These are phyloP conservation scores for Bolboschoenus planiculmis DNA, from an alignment of 176 grass and related monocot genomes.

Conservation along the genomic window DNA sequence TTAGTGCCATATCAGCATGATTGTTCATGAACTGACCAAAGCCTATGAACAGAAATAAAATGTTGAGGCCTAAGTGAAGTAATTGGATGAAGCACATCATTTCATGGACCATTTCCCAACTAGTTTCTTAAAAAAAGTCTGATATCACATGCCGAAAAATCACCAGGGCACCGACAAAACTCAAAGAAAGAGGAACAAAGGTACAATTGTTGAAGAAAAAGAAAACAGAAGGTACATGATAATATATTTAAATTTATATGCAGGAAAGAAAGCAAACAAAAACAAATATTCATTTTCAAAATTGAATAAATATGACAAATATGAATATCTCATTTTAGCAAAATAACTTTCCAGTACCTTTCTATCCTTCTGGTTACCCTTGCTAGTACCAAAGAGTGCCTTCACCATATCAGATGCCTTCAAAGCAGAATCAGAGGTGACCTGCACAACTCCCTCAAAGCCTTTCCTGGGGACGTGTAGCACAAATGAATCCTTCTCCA, in stretches of 20 bases:
- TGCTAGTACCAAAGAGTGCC: constrained; percentile 61
- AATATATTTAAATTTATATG: neutral
- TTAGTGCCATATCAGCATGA: neutral
- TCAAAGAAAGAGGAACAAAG: neutral
- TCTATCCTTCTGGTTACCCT: constrained; percentile 60
- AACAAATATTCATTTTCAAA: neutral
- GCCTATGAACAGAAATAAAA: neutral
- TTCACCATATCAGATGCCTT: constrained; percentile 82
- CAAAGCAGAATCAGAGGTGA: constrained; percentile 67
- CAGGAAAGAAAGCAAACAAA: neutral
- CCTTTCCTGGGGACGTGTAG: constrained; percentile 59
- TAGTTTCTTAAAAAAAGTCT: neutral
- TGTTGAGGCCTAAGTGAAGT: neutral
- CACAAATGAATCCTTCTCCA: constrained; percentile 76
- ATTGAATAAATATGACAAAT: neutral
- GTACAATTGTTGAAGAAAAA: neutral
- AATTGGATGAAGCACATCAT: neutral
- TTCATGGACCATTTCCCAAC: neutral
- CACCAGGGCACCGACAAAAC: neutral
- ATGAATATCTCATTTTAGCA: constrained; percentile 4
- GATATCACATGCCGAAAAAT: neutral
- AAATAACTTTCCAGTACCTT: neutral
- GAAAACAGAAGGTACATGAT: neutral
- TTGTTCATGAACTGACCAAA: neutral
- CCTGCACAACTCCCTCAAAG: constrained; percentile 52